phyloP scores from a whole-genome alignment of 305 asterid species.

The Euphrasia arctica region DNA sequence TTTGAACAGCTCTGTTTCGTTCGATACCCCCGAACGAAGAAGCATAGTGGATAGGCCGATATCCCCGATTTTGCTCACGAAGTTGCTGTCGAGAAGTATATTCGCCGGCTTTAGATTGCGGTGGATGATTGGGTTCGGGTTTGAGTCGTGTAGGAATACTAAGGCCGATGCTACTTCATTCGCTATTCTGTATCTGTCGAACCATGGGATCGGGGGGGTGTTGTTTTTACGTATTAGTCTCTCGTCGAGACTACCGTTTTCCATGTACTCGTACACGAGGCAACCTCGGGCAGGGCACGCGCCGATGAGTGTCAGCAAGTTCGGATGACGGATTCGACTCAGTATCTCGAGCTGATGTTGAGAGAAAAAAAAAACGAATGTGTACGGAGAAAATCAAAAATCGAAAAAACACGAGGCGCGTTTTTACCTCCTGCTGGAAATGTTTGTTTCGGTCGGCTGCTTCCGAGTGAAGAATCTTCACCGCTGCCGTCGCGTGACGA shows the following conservation, averaged over 20 bases:
- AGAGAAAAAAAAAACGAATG: not conserved
- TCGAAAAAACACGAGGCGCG: not conserved
- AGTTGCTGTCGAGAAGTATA: slow-evolving; percentile 37
- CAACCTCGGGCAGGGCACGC: slow-evolving; percentile 39
- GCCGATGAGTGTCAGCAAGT: slow-evolving; percentile 38
- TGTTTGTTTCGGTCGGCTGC: slow-evolving; percentile 33
- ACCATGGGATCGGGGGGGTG: slow-evolving; percentile 39
- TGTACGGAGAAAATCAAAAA: not conserved
- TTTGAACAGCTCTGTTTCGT: slow-evolving; percentile 25
- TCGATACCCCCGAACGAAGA: slow-evolving; percentile 19
- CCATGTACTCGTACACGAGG: slow-evolving; percentile 41
- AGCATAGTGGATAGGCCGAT: slow-evolving; percentile 41
- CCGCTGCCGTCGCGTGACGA: slow-evolving; percentile 35
- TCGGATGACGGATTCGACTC: slow-evolving; percentile 39
- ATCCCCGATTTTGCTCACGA: slow-evolving; percentile 42
- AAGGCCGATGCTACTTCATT: slow-evolving; percentile 39
- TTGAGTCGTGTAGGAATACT: slow-evolving; percentile 35
- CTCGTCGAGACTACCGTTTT: slow-evolving; percentile 39
- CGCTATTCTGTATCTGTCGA: slow-evolving; percentile 36
- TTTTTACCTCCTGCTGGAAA: slow-evolving; percentile 39
- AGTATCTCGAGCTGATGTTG: slow-evolving; percentile 35
- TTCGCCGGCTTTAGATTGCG: slow-evolving; percentile 41
- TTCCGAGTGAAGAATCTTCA: slow-evolving; percentile 33
- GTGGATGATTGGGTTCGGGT: slow-evolving; percentile 43
- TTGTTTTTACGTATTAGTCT: slow-evolving; percentile 28